Base-by-base conservation (phyloP, 2,329 filamentous ascomycete species). In the Aspergillus tubingensis region DNA sequence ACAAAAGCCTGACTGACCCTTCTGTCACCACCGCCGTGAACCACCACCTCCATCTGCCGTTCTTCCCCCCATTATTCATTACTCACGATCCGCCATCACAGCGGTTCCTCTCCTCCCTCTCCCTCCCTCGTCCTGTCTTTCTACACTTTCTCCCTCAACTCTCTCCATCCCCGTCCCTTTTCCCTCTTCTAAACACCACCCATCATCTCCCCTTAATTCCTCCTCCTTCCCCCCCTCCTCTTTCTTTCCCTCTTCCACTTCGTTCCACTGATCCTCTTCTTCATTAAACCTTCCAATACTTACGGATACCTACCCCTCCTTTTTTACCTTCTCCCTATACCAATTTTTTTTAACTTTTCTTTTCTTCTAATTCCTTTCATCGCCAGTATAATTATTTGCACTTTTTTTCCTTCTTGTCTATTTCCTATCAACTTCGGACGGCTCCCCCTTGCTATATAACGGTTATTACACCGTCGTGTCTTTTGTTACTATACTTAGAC, bases 181-280 rank as follows among this genome's bases (percentile, higher is more conserved):
- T 63, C 55, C 55, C 57, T 60, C 39, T 58, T 53, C 61, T 63
- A 59, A 30, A 54, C 51, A 47, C 54, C 36, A 38, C 64, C 61
- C 65, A 62, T 67, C 66, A 59, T 62, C 65, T 65, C 61, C 60
- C 65, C 65, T 61, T 61, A 62, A 60, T 67, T 54, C 64, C 65
- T 58, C 65, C 62, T 62, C 60, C 49, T 52, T 52, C 58, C 54
- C 27, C 43, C 50, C 60, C 57, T 57, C 59, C 61, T 59, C 44
- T 57, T 61, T 57, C 50, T 48, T 64, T 48, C 60, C 50, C 48
- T 64, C 49, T 61, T 57, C 32, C 32, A 36, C 32, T 36, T 52
- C 48, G 63, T 47, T 54, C 32, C 54, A 51, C 57, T 57, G 50
- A 59, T 56, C 43, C 38, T 48, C 43, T 52, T 50, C 56, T 53